Evolutionary conservation across 2,329 filamentous ascomycete genomes (phyloP).

Genomic region (Xylariales sp.): DNA sequence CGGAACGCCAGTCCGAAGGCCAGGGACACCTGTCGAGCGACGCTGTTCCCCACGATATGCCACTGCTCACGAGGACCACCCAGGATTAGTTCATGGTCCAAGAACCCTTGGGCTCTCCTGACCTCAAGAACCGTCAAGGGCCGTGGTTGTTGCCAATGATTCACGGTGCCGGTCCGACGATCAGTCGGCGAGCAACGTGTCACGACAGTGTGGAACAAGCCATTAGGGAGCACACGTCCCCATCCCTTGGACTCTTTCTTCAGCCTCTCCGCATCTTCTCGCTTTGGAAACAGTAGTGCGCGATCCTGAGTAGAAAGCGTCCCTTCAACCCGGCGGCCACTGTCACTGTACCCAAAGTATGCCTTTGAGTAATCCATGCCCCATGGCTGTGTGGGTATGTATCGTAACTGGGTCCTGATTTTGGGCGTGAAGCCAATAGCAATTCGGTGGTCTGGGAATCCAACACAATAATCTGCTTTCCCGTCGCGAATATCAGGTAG

Average conservation of each 20-base stretch:
- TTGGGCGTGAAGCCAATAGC: constrained; percentile 32
- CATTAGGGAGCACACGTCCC: constrained; percentile 45
- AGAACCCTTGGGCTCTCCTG: constrained; percentile 64
- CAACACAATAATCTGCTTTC: constrained; percentile 56
- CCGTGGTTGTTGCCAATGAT: constrained; percentile 66
- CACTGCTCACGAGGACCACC: constrained; percentile 53
- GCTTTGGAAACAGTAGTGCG: constrained; percentile 31
- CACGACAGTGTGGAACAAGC: constrained; percentile 58
- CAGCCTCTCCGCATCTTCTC: constrained; percentile 8
- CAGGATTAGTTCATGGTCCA: constrained; percentile 65
- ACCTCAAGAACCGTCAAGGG: constrained; percentile 62
- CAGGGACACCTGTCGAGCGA: constrained; percentile 63
- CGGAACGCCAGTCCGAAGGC: constrained; percentile 60
- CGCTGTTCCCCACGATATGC: constrained; percentile 71
- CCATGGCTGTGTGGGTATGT: constrained; percentile 56
- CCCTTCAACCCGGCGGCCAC: constrained; percentile 12
- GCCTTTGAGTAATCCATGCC: constrained; percentile 48
- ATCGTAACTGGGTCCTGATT: constrained; percentile 42
- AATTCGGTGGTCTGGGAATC: constrained; percentile 63
- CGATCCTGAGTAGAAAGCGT: background rate
- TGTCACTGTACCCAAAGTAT: constrained; percentile 29
- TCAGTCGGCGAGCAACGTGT: constrained; percentile 50
- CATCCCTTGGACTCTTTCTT: constrained; percentile 38
- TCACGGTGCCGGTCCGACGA: constrained; percentile 43
- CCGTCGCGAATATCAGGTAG: constrained; percentile 60